A percentile compares a stretch with the other conserved stretches of the same genome.
Conservation (phyloP, 495 filamentous ascomycete species). For the Aeminium ludgeri region DNA sequence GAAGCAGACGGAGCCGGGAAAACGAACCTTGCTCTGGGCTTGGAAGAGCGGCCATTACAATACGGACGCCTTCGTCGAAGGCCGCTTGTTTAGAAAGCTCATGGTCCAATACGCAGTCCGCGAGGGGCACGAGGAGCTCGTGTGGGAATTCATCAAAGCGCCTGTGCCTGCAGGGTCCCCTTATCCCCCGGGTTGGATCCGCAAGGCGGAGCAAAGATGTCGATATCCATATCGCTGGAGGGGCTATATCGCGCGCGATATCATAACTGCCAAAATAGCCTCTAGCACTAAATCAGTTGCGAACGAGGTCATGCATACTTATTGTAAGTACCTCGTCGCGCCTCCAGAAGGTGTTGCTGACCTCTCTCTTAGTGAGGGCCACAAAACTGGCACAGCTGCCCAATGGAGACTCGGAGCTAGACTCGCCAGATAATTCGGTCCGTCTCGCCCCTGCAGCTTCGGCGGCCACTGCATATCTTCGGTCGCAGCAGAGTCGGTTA, state of each 20-base stretch:
- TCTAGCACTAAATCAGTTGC: too few relatives aligned
- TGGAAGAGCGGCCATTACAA: conserved; percentile 5
- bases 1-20: neutral
- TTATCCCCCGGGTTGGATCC: neutral
- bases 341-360: conserved; percentile 4
- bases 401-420: neutral
- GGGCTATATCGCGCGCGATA: neutral
- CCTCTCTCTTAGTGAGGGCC: neutral
- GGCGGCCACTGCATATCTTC: neutral
- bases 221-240: conserved; percentile 7
- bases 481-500: neutral
- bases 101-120: neutral
- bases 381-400: neutral
- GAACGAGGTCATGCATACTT: too few relatives aligned
- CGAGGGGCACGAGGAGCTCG: conserved; percentile 6
- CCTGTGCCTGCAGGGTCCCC: neutral
- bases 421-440: neutral
- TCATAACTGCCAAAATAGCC: neutral
- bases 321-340: too few relatives aligned
- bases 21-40: conserved; percentile 3
- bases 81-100: neutral
- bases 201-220: neutral
- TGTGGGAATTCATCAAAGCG: conserved; percentile 11
- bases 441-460: neutral
- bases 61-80: neutral